phyloP scores from a whole-genome alignment of 192 early-diverging fungal genomes.

The Podila clonocystis region DNA sequence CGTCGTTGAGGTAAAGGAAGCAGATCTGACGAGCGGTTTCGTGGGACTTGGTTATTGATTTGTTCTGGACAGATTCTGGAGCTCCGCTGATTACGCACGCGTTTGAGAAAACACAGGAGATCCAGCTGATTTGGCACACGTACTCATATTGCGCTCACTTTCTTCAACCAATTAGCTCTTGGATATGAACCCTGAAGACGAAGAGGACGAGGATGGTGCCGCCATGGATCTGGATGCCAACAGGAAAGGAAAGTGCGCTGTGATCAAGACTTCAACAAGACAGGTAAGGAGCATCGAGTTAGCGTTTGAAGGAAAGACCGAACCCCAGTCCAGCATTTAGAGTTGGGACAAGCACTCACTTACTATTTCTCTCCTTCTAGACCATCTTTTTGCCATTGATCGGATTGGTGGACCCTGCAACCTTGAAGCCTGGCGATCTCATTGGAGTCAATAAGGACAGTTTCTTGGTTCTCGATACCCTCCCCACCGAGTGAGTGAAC shows the following conservation, averaged over 20 bases:
- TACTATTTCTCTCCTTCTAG: conserved; percentile 43
- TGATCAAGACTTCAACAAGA: conserved; percentile 94
- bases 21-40: background rate
- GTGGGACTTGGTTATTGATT: too few relatives aligned
- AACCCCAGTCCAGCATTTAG: too few relatives aligned
- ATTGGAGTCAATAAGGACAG: conserved; percentile 99
- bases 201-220: conserved; percentile 94
- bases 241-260: conserved; percentile 96
- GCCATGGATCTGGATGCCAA: conserved; percentile 93
- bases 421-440: conserved; percentile 94
- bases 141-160: background rate
- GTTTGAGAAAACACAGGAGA: too few relatives aligned
- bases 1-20: conserved; percentile 84
- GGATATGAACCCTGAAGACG: conserved; percentile 89
- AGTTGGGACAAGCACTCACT: too few relatives aligned
- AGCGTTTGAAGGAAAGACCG: background rate
- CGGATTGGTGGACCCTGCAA: conserved; percentile 90
- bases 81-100: too few relatives aligned
- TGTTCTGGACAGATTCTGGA: too few relatives aligned
- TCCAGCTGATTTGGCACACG: too few relatives aligned
- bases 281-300: conserved; percentile 65
- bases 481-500: conserved; percentile 88
- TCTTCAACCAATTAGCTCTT: conserved; percentile 69
- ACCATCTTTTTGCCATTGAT: conserved; percentile 98
- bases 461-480: conserved; percentile 93